A percentile compares a stretch with the other conserved stretches of the same genome.
These are phyloP conservation scores for Babjeviella inositovora DNA, from an alignment of 805 yeast species.

Conservation along the genomic window DNA sequence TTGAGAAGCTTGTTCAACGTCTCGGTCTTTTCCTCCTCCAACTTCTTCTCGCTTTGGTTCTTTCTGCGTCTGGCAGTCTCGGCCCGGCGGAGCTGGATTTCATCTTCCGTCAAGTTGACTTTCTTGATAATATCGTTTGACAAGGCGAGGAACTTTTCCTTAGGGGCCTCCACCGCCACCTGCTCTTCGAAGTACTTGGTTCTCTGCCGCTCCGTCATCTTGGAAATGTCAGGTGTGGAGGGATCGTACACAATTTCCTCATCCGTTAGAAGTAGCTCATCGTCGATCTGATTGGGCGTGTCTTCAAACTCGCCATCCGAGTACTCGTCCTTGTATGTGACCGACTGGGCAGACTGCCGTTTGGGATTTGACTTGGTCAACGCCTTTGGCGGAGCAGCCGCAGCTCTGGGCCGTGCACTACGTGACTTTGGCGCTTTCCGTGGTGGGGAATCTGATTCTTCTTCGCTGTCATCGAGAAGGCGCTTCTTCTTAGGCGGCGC, in stretches of 20 bases:
- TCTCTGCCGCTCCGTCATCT: conserved; percentile 42
- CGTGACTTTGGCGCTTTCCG: too few relatives aligned
- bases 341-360: conserved; percentile 1
- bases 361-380: background rate
- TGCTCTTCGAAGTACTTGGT: conserved; percentile 19
- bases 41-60: conserved; percentile 63
- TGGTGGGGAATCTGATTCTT: too few relatives aligned
- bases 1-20: conserved; percentile 76
- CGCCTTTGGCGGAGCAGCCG: conserved; percentile 4
- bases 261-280: conserved; percentile 17
- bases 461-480: too few relatives aligned
- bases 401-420: too few relatives aligned
- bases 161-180: conserved; percentile 4
- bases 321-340: conserved; percentile 4
- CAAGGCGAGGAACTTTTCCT: conserved; percentile 13
- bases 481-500: too few relatives aligned
- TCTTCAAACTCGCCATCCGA: conserved; percentile 1
- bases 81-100: conserved; percentile 62
- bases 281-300: background rate
- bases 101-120: conserved; percentile 65
- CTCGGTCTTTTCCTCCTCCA: conserved; percentile 88
- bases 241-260: conserved; percentile 28
- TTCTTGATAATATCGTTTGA: conserved; percentile 26
- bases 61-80: conserved; percentile 83
- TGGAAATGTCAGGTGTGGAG: conserved; percentile 20